Conservation (phyloP, 1,139 yeast species). For the Yamadazyma blattariae region DNA sequence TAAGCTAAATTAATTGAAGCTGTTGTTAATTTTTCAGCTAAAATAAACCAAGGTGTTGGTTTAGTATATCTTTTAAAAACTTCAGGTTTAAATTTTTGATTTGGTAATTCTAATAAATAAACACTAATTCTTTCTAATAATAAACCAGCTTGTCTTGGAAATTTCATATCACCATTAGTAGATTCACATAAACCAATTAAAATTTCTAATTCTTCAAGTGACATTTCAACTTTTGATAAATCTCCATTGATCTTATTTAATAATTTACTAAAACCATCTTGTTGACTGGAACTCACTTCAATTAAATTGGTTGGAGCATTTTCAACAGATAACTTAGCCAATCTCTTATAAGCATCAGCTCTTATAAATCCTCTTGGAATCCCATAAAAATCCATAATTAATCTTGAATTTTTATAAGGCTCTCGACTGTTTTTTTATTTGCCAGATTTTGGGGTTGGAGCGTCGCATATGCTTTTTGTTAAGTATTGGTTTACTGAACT, state of each 20-base stretch:
- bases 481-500: too few species aligned
- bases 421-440: not conserved
- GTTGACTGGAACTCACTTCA: slow-evolving; percentile 10
- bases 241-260: slow-evolving; percentile 17
- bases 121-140: slow-evolving; percentile 53
- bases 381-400: slow-evolving; percentile 38
- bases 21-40: slow-evolving; percentile 33
- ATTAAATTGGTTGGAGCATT: slow-evolving; percentile 17
- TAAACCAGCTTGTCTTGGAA: slow-evolving; percentile 45
- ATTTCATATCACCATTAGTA: slow-evolving; percentile 37
- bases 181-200: slow-evolving; percentile 64
- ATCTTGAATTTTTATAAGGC: too few species aligned
- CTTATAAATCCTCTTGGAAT: slow-evolving; percentile 48
- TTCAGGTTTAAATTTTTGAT: slow-evolving; percentile 37
- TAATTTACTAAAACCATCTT: slow-evolving; percentile 22
- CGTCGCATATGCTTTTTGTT: too few species aligned
- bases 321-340: slow-evolving; percentile 27
- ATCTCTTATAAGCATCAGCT: slow-evolving; percentile 55
- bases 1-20: slow-evolving; percentile 38
- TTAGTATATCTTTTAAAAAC: slow-evolving; percentile 23
- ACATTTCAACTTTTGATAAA: slow-evolving; percentile 37
- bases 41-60: slow-evolving; percentile 35
- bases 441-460: not conserved
- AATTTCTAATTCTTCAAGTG: slow-evolving; percentile 65
- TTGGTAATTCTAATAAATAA: slow-evolving; percentile 59